Evolutionary conservation across 2,329 filamentous ascomycete genomes (phyloP).

Genomic region (Hypomyces rosellus): DNA sequence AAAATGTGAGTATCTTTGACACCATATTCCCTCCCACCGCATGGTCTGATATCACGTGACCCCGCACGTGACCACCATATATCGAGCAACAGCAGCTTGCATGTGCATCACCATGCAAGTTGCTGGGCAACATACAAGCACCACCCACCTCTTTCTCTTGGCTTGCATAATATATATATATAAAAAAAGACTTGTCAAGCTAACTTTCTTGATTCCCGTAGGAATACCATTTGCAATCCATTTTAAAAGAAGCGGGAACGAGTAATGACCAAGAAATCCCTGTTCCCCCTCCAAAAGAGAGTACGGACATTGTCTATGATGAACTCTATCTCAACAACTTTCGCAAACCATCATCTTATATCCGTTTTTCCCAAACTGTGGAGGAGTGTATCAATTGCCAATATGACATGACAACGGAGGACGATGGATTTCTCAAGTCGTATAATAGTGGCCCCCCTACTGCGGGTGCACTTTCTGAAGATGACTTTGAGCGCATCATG

Average conservation of each 20-base stretch:
- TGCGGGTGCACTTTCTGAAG: conserved; percentile 66
- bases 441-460: conserved; percentile 72
- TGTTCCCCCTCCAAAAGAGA: conserved; percentile 58
- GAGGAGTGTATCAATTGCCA: conserved; percentile 86
- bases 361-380: conserved; percentile 95
- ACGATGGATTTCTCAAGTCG: conserved; percentile 75
- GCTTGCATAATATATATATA: background rate
- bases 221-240: conserved; percentile 94
- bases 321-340: conserved; percentile 75
- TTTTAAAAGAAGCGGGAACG: conserved; percentile 52
- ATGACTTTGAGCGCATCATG: conserved; percentile 92
- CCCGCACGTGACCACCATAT: conserved; percentile 34
- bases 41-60: conserved; percentile 43
- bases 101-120: conserved; percentile 16
- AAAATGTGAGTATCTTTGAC: conserved; percentile 68
- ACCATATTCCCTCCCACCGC: conserved; percentile 19
- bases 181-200: conserved; percentile 1
- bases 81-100: background rate
- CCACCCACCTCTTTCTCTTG: conserved; percentile 8
- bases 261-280: conserved; percentile 57
- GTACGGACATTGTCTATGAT: conserved; percentile 69
- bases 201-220: conserved; percentile 32
- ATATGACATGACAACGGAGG: conserved; percentile 93
- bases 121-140: background rate
- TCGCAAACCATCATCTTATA: conserved; percentile 83